Percentiles rank a stretch among this genome's conserved stretches.
These are phyloP conservation scores for Trichosporon faecale DNA, from an alignment of 1,284 basidiomycete genomes.

Conservation along the genomic window DNA sequence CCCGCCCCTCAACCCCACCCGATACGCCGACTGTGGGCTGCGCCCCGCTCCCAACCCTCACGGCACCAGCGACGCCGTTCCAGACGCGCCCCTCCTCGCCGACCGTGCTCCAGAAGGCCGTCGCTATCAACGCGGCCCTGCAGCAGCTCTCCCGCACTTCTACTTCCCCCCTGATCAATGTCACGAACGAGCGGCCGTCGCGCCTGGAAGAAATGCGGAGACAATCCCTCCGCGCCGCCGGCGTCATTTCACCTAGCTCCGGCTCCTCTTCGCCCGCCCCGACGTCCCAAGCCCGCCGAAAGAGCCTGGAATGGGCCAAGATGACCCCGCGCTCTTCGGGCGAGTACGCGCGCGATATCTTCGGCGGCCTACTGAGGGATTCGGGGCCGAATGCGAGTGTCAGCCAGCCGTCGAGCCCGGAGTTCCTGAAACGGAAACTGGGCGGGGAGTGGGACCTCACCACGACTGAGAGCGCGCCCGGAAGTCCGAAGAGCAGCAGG, in stretches of 20 bases:
- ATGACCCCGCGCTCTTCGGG: neutral
- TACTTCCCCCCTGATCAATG: neutral
- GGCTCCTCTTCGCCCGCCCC: neutral
- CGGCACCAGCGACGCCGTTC: neutral
- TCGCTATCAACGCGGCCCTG: conserved; percentile 5
- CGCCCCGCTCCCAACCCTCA: neutral
- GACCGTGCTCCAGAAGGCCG: neutral
- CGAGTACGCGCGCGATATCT: neutral
- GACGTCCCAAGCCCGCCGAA: neutral
- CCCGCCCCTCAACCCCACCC: neutral
- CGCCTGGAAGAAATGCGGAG: neutral
- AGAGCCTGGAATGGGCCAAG: neutral
- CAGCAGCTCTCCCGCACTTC: neutral
- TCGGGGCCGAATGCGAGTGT: neutral
- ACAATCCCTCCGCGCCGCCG: neutral
- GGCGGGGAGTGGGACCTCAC: neutral
- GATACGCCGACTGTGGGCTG: neutral
- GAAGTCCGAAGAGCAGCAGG: neutral
- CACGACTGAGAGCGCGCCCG: neutral
- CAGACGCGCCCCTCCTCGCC: neutral
- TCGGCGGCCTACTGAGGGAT: neutral
- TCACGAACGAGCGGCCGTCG: neutral
- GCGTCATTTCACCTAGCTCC: neutral
- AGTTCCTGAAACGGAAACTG: neutral
- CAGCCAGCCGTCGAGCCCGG: neutral